Evolutionary conservation across 140 eudicot species (phyloP).

Genomic region (Ambrosia hybrid): DNA sequence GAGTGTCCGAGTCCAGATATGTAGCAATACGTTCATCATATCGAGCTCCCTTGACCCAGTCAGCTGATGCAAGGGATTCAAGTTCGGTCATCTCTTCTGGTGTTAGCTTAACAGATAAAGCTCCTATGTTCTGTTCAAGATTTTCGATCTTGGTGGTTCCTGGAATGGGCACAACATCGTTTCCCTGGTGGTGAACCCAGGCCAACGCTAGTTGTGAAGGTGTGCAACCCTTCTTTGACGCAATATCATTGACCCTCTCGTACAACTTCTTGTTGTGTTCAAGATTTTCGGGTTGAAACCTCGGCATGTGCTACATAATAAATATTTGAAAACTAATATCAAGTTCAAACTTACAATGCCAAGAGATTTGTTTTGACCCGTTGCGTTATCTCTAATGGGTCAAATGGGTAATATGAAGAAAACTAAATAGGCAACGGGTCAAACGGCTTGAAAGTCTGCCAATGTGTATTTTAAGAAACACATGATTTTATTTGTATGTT

Average conservation of each 20-base stretch:
- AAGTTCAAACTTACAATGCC: not conserved
- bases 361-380: not conserved
- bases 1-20: slow-evolving; percentile 47
- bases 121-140: slow-evolving; percentile 54
- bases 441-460: no score
- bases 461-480: no score
- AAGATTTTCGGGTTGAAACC: slow-evolving; percentile 52
- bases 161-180: slow-evolving; percentile 65
- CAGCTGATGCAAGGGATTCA: slow-evolving; percentile 51
- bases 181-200: slow-evolving; percentile 71
- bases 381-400: not conserved
- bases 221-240: slow-evolving; percentile 65
- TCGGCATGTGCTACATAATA: slow-evolving; percentile 41
- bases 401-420: not conserved
- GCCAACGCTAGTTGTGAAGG: slow-evolving; percentile 61
- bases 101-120: slow-evolving; percentile 49
- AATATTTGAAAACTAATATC: not conserved
- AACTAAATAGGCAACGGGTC: no score
- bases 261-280: slow-evolving; percentile 48
- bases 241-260: slow-evolving; percentile 43
- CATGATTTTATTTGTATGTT: not conserved
- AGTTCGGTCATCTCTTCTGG: slow-evolving; percentile 55
- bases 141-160: slow-evolving; percentile 69
- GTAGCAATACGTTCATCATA: slow-evolving; percentile 28
- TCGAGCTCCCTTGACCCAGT: slow-evolving; percentile 51